These are phyloP conservation scores for Alternaria ethzedia DNA, from an alignment of 2,329 filamentous ascomycete species.

Conservation along the genomic window DNA sequence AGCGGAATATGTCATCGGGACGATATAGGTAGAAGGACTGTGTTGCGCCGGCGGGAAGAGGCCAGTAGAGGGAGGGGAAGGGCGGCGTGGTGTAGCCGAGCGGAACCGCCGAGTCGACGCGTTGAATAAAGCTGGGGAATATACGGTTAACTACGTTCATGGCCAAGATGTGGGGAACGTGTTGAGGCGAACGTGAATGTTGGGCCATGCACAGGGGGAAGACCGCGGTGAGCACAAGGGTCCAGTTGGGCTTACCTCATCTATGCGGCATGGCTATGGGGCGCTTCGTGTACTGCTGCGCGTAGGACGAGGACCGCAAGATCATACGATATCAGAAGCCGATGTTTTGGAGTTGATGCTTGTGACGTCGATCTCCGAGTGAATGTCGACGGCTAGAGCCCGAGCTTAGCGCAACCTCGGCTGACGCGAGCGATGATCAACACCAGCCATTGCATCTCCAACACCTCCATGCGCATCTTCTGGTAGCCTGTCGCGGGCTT, in stretches of 20 bases:
- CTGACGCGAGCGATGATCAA: constrained; percentile 24
- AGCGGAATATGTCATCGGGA: constrained; percentile 80
- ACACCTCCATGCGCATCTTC: constrained; percentile 3
- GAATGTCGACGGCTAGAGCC: constrained; percentile 22
- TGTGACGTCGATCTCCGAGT: constrained; percentile 20
- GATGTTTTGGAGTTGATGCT: constrained; percentile 4
- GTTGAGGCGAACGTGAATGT: not conserved
- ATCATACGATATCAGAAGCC: not conserved
- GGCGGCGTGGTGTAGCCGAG: constrained; percentile 69
- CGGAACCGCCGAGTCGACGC: constrained; percentile 56
- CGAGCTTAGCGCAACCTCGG: constrained; percentile 37
- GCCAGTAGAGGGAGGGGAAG: constrained; percentile 86
- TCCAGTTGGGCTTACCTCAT: constrained; percentile 37
- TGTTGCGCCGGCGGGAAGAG: constrained; percentile 63
- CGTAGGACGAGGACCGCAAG: not conserved
- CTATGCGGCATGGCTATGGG: constrained; percentile 27
- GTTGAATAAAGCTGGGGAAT: constrained; percentile 52
- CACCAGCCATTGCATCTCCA: constrained; percentile 16
- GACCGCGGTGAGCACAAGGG: not conserved
- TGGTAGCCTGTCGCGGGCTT: constrained; percentile 5
- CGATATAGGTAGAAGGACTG: constrained; percentile 73
- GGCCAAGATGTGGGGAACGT: not conserved
- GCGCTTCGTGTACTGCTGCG: not conserved
- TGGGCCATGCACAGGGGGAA: not conserved
- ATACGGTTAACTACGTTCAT: constrained; percentile 6